A percentile compares a stretch with the other conserved stretches of the same genome.
Conservation (phyloP, 768 basidiomycete genomes). For the Termitomyces sp. region DNA sequence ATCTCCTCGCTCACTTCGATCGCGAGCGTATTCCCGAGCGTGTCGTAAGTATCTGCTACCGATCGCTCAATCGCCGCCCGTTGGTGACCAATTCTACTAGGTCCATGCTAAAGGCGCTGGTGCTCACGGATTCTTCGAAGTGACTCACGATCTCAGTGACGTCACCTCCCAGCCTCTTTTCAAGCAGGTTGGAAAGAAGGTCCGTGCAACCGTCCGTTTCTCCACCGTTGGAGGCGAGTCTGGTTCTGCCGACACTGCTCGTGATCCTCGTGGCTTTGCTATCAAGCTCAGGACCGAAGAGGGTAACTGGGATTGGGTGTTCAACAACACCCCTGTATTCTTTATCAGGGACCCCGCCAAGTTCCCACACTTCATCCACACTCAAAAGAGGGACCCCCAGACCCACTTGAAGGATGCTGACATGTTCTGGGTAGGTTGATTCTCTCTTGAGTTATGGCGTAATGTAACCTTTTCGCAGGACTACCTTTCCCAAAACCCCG, state of each 20-base stretch:
- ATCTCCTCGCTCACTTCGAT: conserved; percentile 88
- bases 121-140: conserved; percentile 90
- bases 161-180: conserved; percentile 72
- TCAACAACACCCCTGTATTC: conserved; percentile 92
- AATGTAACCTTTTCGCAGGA: conserved; percentile 47
- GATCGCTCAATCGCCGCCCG: conserved; percentile 19
- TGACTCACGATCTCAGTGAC: conserved; percentile 83
- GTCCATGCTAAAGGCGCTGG: conserved; percentile 91
- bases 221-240: conserved; percentile 90
- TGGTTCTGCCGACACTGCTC: conserved; percentile 88
- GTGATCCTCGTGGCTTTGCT: conserved; percentile 93
- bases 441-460: background rate
- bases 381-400: conserved; percentile 88
- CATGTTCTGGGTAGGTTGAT: conserved; percentile 67
- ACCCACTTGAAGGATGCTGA: conserved; percentile 88
- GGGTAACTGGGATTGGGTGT: conserved; percentile 91
- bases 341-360: conserved; percentile 84
- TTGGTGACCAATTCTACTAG: conserved; percentile 31
- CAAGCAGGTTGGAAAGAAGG: conserved; percentile 61
- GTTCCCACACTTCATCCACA: conserved; percentile 95
- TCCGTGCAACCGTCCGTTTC: conserved; percentile 79
- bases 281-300: conserved; percentile 86
- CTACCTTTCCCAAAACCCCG: conserved; percentile 83
- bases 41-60: conserved; percentile 48
- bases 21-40: conserved; percentile 96